phyloP scores from a whole-genome alignment of 495 filamentous ascomycete genomes.

The Podospora anserina region DNA sequence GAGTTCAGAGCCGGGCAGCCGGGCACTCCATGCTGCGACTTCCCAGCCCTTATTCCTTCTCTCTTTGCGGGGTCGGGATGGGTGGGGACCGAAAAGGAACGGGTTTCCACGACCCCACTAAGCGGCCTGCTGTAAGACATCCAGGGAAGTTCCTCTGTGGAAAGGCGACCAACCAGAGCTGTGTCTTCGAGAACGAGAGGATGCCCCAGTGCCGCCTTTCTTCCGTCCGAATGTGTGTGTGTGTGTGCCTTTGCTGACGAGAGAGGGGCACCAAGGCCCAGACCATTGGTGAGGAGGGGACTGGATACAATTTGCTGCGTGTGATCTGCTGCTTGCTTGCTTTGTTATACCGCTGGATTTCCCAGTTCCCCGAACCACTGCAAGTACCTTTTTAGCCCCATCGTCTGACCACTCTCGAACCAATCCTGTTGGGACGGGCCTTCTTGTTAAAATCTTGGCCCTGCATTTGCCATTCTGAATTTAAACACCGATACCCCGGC shows the following conservation, averaged over 20 bases:
- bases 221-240: conserved; percentile 4
- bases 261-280: neutral
- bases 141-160: too few relatives aligned
- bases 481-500: conserved; percentile 10
- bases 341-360: neutral
- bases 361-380: too few relatives aligned
- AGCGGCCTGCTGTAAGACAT: neutral
- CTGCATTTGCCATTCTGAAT: neutral
- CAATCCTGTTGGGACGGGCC: neutral
- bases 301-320: neutral
- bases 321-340: conserved; percentile 3
- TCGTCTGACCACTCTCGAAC: neutral
- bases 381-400: neutral
- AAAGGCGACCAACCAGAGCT: conserved; percentile 18
- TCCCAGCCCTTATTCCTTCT: neutral
- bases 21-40: neutral
- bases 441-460: neutral
- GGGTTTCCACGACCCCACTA: neutral
- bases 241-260: conserved; percentile 3
- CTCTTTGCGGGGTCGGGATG: neutral
- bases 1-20: neutral
- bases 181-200: neutral
- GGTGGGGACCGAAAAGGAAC: too few relatives aligned
- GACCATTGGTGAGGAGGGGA: neutral
- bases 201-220: conserved; percentile 12